Evolutionary conservation across 208 protist genomes (phyloP).

Genomic region (Trypanosoma cruzi): DNA sequence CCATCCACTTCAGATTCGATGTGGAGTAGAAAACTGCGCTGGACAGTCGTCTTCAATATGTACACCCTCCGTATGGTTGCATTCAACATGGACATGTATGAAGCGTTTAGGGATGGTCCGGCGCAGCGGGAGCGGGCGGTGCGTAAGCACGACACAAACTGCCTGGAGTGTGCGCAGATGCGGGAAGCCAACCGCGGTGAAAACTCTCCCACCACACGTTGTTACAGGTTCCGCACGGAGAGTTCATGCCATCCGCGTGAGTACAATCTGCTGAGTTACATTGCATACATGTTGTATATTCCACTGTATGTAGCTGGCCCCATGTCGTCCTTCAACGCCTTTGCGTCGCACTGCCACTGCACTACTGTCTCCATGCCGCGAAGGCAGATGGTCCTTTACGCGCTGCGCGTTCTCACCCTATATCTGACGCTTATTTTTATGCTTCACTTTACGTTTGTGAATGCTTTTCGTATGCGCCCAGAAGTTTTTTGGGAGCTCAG

Average conservation of each 20-base stretch:
- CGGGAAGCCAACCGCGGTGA: constrained; percentile 10
- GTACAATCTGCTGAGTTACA: constrained; percentile 80
- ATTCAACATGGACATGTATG: constrained; percentile 67
- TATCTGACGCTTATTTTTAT: constrained; percentile 26
- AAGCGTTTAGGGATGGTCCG: constrained; percentile 26
- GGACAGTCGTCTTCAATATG: constrained; percentile 76
- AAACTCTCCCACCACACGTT: constrained; percentile 19
- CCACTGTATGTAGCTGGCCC: constrained; percentile 92
- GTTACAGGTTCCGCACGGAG: constrained; percentile 65
- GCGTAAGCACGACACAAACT: constrained; percentile 27
- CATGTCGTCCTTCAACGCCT: constrained; percentile 91
- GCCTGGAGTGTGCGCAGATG: constrained; percentile 32
- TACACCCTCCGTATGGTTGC: constrained; percentile 83
- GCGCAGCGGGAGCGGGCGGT: constrained; percentile 28
- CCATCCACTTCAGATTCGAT: not conserved
- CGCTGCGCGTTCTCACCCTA: constrained; percentile 35
- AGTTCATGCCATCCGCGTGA: constrained; percentile 41
- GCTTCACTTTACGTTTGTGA: constrained; percentile 56
- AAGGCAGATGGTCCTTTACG: constrained; percentile 29
- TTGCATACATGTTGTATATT: constrained; percentile 89
- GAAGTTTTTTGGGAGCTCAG: constrained; percentile 24
- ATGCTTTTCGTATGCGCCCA: constrained; percentile 36
- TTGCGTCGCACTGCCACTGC: constrained; percentile 65
- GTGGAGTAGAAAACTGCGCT: constrained; percentile 35
- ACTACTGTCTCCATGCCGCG: constrained; percentile 35